Evolutionary conservation across 768 basidiomycete species (phyloP), one percentile per base, ranked within the genome.

Genomic region (Kwoniella sp.): DNA sequence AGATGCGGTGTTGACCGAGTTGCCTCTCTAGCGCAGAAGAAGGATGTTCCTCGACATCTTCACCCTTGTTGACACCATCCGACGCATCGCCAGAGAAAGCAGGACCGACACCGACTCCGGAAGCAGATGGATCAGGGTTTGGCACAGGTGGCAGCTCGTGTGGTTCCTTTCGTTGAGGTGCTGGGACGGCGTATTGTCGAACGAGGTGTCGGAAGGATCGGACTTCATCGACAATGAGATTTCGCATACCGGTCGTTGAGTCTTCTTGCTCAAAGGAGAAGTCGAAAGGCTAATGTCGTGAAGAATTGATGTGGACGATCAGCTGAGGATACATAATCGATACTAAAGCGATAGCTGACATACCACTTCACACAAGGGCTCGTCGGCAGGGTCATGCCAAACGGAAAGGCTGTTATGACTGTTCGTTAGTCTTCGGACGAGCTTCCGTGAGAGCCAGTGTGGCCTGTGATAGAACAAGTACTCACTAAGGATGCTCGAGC

Each of bases 241-340:
- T 87, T 81, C 95, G 91, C 96, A 99, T 99, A 9, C 96, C 96
- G 49, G 95, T 92, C 68, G 95, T 94, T 62, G 87, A 88, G 64
- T 99, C 96, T 81, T 97, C 96, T 68, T 90, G 89, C 81, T 99
- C 96, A 72, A 99, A 99, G 19, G 87, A 84, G 76, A 99, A 98
- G 80, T 98, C 92, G 70, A 99, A 97, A 83, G 89, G 70, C 73
- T 92, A 33, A 33, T 15, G 26, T 52, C 30, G 29, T 33, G 13
- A 33, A 33, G 33, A 57, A 55, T 21, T 64, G 59, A 49, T 68
- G 65, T 57, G 37, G 29, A 81, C 84, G 22, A 13, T 25, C 37
- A 25, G 10, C 29, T 24, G 9, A 13, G 25, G 26, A 27, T 25
- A n/a, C 12, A 10, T 13, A 15, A 30, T 29, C 48, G 17, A 26